Evolutionary conservation across 148 eudicot species (phyloP).

Genomic region (Persicaria maculosa): DNA sequence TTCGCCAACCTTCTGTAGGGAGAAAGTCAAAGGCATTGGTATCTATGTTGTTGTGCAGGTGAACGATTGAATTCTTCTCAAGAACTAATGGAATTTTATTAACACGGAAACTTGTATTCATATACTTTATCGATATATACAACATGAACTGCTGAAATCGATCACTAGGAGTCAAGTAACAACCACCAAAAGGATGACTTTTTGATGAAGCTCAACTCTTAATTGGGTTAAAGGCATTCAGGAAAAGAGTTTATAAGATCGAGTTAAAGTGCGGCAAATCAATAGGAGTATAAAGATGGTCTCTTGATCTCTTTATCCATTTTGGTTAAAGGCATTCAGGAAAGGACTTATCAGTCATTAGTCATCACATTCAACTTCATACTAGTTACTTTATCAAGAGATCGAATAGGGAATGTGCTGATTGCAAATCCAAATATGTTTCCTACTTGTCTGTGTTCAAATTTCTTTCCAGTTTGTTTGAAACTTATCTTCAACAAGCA

Average conservation of each 20-base stretch:
- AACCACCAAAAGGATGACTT: no score
- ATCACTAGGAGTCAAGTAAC: not conserved
- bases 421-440: conserved; percentile 89
- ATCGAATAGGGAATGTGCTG: conserved; percentile 94
- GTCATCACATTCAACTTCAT: not conserved
- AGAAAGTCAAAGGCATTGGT: not conserved
- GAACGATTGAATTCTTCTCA: not conserved
- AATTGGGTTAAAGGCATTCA: no score
- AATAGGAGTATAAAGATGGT: not conserved
- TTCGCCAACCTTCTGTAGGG: conserved; percentile 3
- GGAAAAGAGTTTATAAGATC: no score
- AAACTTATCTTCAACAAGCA: not conserved
- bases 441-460: not conserved
- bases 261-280: not conserved
- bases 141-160: not conserved
- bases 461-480: not conserved
- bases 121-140: not conserved
- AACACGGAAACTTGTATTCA: not conserved
- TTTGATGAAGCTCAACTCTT: no score
- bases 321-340: not conserved
- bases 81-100: not conserved
- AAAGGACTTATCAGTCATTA: not conserved
- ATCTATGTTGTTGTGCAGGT: not conserved
- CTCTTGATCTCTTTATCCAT: not conserved
- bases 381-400: not conserved